Base-by-base conservation (phyloP, 768 basidiomycete species). In the Kwoniella europaea region DNA sequence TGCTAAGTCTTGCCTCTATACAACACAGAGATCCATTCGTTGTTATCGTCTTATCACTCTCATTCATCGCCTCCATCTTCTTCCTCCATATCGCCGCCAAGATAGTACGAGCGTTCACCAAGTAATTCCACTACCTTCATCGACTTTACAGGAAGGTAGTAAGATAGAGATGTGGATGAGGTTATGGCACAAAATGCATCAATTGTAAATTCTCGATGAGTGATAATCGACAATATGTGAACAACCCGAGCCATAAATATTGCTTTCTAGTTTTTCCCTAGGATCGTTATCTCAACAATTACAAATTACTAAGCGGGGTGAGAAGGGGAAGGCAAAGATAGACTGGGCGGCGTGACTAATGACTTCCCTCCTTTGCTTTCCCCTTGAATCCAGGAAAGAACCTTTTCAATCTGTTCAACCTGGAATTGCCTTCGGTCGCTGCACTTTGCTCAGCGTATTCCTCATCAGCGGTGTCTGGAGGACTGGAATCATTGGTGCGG, bases 71-170 rank as follows among this genome's bases (percentile, higher is more conserved):
- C 50, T 96, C 94, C 68, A 96, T 97, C 83, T 97, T 98, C 89
- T 97, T 96, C 90, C 91, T 97, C 53, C 95, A 98, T 72, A 96
- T 97, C 83, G 91, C 93, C 55, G 93, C 94, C 76, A 96, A 96
- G 86, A 87, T 96, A 83, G 92, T 96, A 84, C 90, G 92, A 73
- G 89, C 90, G 57, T 93, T 96, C 85, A 91, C 92, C 74, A 94
- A 93, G 84, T 94, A 80, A 63, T n/a, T 16, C 24, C 3, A 24
- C 20, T 55, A 52, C 4, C 35, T 35, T 35, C 5, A 35, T 35
- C 35, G 35, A 35, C 35, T 35, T 35, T 35, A 35, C 35, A 35
- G 35, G 4, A 1, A 35, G 4, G 35, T 35, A 35, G 35, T 3
- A 35, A 35, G 35, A 35, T 35, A 35, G 35, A 15, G 10, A 50